These are phyloP conservation scores for Blastomyces emzantsi DNA, from an alignment of 2,329 filamentous ascomycete genomes.

Conservation along the genomic window DNA sequence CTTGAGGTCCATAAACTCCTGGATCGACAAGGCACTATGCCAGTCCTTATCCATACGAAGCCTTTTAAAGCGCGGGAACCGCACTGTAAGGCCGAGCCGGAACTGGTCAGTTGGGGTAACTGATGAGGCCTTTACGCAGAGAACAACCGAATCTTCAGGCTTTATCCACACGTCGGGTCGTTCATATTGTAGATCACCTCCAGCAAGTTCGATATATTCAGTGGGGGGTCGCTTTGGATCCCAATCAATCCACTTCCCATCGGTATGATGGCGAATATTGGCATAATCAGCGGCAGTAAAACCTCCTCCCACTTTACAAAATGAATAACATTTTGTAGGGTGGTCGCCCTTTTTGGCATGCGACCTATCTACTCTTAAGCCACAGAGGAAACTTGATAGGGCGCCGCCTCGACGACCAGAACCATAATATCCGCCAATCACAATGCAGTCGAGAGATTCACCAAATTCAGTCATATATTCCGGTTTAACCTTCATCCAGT, in stretches of 20 bases:
- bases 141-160: slow-evolving; percentile 74
- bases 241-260: slow-evolving; percentile 89
- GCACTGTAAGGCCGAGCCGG: slow-evolving; percentile 63
- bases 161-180: slow-evolving; percentile 88
- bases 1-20: slow-evolving; percentile 68
- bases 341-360: slow-evolving; percentile 48
- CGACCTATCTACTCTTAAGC: slow-evolving; percentile 64
- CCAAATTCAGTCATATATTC: slow-evolving; percentile 98
- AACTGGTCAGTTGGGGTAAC: slow-evolving; percentile 69
- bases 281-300: slow-evolving; percentile 79
- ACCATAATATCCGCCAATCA: slow-evolving; percentile 90
- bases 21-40: slow-evolving; percentile 66
- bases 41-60: slow-evolving; percentile 77
- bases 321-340: slow-evolving; percentile 76
- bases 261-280: slow-evolving; percentile 69
- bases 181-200: slow-evolving; percentile 66
- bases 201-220: slow-evolving; percentile 71
- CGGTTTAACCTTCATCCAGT: slow-evolving; percentile 98
- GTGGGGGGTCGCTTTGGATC: slow-evolving; percentile 65
- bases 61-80: slow-evolving; percentile 82
- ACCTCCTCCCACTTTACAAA: slow-evolving; percentile 96
- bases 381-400: slow-evolving; percentile 84
- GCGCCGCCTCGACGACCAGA: slow-evolving; percentile 74
- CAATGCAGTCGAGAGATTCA: slow-evolving; percentile 79
- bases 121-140: slow-evolving; percentile 81